A percentile compares a stretch with the other conserved stretches of the same genome.
phyloP scores from a whole-genome alignment of 2,329 filamentous ascomycete species.

The Penicillium sp. region DNA sequence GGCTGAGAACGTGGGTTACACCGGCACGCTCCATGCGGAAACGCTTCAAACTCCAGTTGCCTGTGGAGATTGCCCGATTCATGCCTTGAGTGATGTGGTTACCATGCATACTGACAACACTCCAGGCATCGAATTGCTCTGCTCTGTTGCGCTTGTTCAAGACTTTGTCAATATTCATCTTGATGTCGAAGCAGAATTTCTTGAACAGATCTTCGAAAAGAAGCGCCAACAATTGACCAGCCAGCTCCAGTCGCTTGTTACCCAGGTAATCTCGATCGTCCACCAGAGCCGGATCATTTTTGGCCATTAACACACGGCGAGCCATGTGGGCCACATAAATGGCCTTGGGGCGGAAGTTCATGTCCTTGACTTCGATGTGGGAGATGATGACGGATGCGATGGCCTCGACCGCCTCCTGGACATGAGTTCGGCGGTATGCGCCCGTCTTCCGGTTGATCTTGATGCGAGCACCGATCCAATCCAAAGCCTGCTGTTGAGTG shows the following conservation, averaged over 20 bases:
- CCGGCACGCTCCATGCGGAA: constrained; percentile 98
- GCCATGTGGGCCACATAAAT: constrained; percentile 97
- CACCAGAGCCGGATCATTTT: constrained; percentile 79
- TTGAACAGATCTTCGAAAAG: constrained; percentile 98
- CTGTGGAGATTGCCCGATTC: constrained; percentile 92
- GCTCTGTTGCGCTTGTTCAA: constrained; percentile 89
- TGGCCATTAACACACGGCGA: constrained; percentile 88
- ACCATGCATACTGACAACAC: constrained; percentile 76
- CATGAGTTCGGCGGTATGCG: constrained; percentile 66
- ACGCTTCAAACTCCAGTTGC: constrained; percentile 95
- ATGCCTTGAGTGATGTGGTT: constrained; percentile 86
- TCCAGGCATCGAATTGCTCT: constrained; percentile 78
- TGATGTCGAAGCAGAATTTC: constrained; percentile 81
- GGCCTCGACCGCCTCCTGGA: constrained; percentile 88
- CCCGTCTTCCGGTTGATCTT: constrained; percentile 70
- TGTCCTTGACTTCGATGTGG: constrained; percentile 82
- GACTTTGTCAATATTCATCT: constrained; percentile 90
- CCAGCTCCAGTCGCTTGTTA: constrained; percentile 92
- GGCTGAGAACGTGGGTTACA: constrained; percentile 91
- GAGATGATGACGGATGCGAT: constrained; percentile 89
- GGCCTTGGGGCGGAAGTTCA: constrained; percentile 95
- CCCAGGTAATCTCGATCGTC: constrained; percentile 97
- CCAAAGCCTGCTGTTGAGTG: constrained; percentile 91
- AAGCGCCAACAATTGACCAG: constrained; percentile 85
- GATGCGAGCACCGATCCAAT: constrained; percentile 80